A percentile compares a stretch with the other conserved stretches of the same genome.
Evolutionary conservation across 768 basidiomycete genomes (phyloP).

Genomic region (Hericium rajendrae): DNA sequence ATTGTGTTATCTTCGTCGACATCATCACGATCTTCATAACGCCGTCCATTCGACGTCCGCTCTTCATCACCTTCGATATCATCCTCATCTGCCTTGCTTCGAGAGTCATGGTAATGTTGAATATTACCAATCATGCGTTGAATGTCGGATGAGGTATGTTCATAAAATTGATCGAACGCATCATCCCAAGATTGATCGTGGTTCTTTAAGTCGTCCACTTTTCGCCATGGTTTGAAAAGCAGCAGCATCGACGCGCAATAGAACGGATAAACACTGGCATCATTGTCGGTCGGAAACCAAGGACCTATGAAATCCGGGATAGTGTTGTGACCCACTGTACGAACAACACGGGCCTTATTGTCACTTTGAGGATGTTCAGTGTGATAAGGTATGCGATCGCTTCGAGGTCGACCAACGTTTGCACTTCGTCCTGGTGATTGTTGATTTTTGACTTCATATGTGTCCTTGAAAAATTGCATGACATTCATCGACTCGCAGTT

Average conservation of each 20-base stretch:
- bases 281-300: conserved; percentile 27
- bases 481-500: background rate
- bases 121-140: conserved; percentile 16
- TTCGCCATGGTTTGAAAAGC: conserved; percentile 28
- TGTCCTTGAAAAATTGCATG: background rate
- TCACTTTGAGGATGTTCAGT: background rate
- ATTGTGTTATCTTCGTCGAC: too few relatives aligned
- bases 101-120: conserved; percentile 26
- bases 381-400: conserved; percentile 16
- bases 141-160: background rate
- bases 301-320: conserved; percentile 26
- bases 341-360: conserved; percentile 15
- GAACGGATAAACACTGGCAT: conserved; percentile 9
- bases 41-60: too few relatives aligned
- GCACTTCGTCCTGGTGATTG: background rate
- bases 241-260: conserved; percentile 15
- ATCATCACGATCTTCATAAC: too few relatives aligned
- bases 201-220: conserved; percentile 19
- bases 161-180: conserved; percentile 15
- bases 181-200: conserved; percentile 14
- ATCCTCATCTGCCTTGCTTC: too few relatives aligned
- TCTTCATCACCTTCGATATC: too few relatives aligned
- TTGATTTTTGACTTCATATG: conserved; percentile 8
- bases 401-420: too few relatives aligned
- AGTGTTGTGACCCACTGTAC: conserved; percentile 22